These are phyloP conservation scores for Saccharum spontaneum DNA, from an alignment of 176 grass and related monocot genomes.

Conservation along the genomic window DNA sequence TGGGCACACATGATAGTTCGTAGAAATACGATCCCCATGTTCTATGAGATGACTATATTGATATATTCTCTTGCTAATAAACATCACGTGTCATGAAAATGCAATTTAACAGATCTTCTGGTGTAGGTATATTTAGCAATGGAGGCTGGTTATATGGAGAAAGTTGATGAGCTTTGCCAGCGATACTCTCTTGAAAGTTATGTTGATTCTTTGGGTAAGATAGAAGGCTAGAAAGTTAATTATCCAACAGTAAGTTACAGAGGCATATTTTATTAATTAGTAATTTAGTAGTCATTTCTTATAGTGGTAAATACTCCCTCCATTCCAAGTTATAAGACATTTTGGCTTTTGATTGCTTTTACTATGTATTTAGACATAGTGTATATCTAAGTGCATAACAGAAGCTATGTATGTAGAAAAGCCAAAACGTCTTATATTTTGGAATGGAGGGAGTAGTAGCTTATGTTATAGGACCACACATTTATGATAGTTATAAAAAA, in stretches of 20 bases:
- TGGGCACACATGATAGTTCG: neutral
- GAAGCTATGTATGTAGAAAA: no score
- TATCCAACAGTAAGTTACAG: constrained; percentile 5
- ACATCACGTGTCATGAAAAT: neutral
- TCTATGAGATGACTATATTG: neutral
- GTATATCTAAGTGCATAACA: no score
- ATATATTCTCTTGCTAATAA: neutral
- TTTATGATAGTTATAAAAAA: constrained; percentile 12
- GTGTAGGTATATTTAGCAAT: constrained; percentile 87
- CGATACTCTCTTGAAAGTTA: constrained; percentile 87
- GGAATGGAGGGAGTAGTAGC: neutral
- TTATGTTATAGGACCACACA: neutral
- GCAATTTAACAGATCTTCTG: neutral
- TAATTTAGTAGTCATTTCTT: neutral
- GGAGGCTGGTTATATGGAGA: constrained; percentile 95
- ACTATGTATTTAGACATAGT: no score
- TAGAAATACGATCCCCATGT: neutral
- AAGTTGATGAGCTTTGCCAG: constrained; percentile 86
- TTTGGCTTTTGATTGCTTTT: no score
- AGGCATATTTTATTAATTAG: constrained; percentile 18
- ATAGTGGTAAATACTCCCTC: neutral
- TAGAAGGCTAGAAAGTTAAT: neutral
- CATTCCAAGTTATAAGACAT: neutral
- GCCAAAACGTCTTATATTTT: no score
- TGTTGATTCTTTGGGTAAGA: constrained; percentile 73